These are phyloP conservation scores for Echeveria elegans DNA, from an alignment of 164 flowering plant genomes.

Conservation along the genomic window DNA sequence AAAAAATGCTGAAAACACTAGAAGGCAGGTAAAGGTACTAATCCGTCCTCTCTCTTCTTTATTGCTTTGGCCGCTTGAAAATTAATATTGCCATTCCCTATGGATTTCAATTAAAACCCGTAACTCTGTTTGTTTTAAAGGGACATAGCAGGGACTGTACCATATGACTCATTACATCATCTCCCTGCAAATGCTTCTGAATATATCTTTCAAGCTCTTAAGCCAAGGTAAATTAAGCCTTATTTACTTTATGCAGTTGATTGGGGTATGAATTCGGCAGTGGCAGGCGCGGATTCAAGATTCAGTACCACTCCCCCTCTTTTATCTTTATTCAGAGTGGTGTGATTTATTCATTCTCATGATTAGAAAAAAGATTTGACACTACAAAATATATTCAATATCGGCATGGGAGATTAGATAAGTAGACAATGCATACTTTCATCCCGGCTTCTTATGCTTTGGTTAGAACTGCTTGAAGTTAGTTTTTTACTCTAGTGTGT, in stretches of 20 bases:
- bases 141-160: constrained; percentile 24
- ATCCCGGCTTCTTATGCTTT: neutral
- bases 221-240: constrained; percentile 38
- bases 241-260: neutral
- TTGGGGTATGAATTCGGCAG: neutral
- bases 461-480: neutral
- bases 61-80: neutral
- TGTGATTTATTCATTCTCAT: neutral
- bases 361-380: neutral
- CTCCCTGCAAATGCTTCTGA: constrained; percentile 61
- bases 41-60: neutral
- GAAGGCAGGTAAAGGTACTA: constrained; percentile 14
- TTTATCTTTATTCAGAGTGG: neutral
- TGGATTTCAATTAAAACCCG: neutral
- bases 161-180: constrained; percentile 35
- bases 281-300: too few species aligned
- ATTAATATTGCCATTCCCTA: neutral
- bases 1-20: constrained; percentile 7
- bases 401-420: neutral
- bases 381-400: neutral
- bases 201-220: constrained; percentile 64
- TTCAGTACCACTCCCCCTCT: neutral
- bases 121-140: constrained; percentile 23
- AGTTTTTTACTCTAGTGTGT: neutral
- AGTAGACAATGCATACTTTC: neutral